These are phyloP conservation scores for Rhodotorula sp. DNA, from an alignment of 1,284 basidiomycete genomes.

Conservation along the genomic window DNA sequence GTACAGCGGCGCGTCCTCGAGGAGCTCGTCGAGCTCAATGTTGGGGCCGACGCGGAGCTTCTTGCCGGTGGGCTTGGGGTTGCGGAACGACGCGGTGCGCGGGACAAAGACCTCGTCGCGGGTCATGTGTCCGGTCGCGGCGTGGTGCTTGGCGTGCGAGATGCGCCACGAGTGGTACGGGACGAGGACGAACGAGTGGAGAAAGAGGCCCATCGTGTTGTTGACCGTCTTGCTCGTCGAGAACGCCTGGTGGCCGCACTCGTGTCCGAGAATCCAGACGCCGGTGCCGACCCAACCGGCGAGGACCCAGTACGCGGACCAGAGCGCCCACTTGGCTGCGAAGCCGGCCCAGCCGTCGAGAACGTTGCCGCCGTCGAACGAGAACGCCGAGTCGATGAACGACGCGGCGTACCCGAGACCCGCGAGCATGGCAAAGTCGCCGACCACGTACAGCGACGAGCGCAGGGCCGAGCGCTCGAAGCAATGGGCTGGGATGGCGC, in stretches of 20 bases:
- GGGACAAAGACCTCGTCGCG: conserved; percentile 98
- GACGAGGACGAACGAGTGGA: conserved; percentile 90
- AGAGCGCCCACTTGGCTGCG: conserved; percentile 66
- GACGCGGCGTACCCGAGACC: conserved; percentile 68
- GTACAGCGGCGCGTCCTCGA: conserved; percentile 89
- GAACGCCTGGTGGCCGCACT: conserved; percentile 86
- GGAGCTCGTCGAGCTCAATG: conserved; percentile 70
- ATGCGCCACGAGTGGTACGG: conserved; percentile 99
- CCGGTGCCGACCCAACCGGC: conserved; percentile 85
- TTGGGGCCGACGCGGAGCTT: conserved; percentile 29
- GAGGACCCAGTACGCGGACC: conserved; percentile 77
- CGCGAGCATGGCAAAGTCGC: conserved; percentile 71
- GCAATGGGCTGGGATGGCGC: conserved; percentile 62
- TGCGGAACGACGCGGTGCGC: conserved; percentile 68
- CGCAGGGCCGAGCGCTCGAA: conserved; percentile 83
- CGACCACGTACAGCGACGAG: conserved; percentile 77
- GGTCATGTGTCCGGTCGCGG: conserved; percentile 88
- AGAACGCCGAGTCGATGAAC: conserved; percentile 66
- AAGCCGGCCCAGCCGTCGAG: conserved; percentile 47
- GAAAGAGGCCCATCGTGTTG: conserved; percentile 88
- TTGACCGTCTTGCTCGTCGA: conserved; percentile 93
- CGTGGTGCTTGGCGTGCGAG: conserved; percentile 94
- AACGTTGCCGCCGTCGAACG: conserved; percentile 47
- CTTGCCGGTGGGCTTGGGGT: conserved; percentile 3
- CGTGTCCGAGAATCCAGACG: conserved; percentile 40